phyloP scores from a whole-genome alignment of 169 alveolate genomes.

The Plasmodium knowlesi region DNA sequence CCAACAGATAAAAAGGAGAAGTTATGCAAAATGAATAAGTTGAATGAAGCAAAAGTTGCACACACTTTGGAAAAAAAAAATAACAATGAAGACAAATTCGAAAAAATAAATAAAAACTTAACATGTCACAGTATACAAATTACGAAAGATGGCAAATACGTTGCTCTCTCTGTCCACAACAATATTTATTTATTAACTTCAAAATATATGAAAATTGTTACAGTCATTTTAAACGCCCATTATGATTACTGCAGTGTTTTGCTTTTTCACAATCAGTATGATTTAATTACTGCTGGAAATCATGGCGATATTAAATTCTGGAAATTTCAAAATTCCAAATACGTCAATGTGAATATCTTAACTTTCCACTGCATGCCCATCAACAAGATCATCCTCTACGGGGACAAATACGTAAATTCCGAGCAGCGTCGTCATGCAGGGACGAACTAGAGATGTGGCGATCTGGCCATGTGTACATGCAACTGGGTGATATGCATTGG shows the following conservation, averaged over 20 bases:
- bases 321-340: constrained; percentile 39
- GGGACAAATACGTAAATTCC: constrained; percentile 23
- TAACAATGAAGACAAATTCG: constrained; percentile 4
- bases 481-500: not conserved
- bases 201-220: constrained; percentile 55
- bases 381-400: constrained; percentile 57
- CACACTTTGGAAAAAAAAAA: constrained; percentile 13
- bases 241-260: constrained; percentile 51
- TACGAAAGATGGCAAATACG: constrained; percentile 63
- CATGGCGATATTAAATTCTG: constrained; percentile 68
- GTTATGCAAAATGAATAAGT: constrained; percentile 27
- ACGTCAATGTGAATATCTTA: constrained; percentile 32
- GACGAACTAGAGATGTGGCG: too few species aligned
- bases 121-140: constrained; percentile 54
- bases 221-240: constrained; percentile 46
- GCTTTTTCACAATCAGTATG: constrained; percentile 38
- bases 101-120: constrained; percentile 39
- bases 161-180: constrained; percentile 66
- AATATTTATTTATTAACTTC: constrained; percentile 51
- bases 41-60: not conserved
- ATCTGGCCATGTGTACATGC: not conserved
- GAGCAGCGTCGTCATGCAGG: not conserved
- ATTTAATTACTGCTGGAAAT: constrained; percentile 72
- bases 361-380: constrained; percentile 23
- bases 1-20: constrained; percentile 47